A percentile compares a stretch with the other conserved stretches of the same genome.
Conservation (phyloP, 768 basidiomycete genomes). For the button mushroom (Agaricus bisporus) region DNA sequence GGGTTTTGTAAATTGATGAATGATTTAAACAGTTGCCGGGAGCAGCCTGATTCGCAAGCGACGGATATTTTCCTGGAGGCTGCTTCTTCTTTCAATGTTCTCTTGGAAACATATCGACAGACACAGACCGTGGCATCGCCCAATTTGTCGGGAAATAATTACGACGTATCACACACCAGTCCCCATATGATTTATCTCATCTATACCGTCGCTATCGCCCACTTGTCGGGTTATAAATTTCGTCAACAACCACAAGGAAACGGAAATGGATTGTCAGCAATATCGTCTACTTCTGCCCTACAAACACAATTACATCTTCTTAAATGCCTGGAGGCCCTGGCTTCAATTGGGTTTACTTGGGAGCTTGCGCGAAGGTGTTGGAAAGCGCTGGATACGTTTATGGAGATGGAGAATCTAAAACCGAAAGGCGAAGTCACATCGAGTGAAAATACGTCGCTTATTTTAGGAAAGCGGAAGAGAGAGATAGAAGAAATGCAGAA, state of each 20-base stretch:
- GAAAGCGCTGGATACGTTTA: slow-evolving; percentile 19
- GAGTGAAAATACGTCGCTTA: slow-evolving; percentile 1
- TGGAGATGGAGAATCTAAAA: slow-evolving; percentile 19
- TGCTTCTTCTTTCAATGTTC: slow-evolving; percentile 22
- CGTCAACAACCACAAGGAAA: slow-evolving; percentile 11
- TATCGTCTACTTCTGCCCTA: slow-evolving; percentile 16
- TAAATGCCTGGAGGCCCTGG: slow-evolving; percentile 23
- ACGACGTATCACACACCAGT: slow-evolving; percentile 14
- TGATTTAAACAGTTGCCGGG: slow-evolving; percentile 13
- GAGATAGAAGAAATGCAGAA: slow-evolving; percentile 2
- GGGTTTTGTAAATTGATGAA: not conserved
- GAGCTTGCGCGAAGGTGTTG: slow-evolving; percentile 21
- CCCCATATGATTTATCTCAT: slow-evolving; percentile 20
- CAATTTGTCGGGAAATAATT: not conserved
- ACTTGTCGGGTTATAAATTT: slow-evolving; percentile 13
- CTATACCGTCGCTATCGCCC: slow-evolving; percentile 17
- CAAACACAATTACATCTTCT: slow-evolving; percentile 23
- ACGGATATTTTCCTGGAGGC: slow-evolving; percentile 17
- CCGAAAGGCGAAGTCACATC: slow-evolving; percentile 2
- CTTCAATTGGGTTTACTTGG: slow-evolving; percentile 21
- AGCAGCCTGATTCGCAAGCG: slow-evolving; percentile 12
- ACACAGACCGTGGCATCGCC: not conserved
- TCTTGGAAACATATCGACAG: slow-evolving; percentile 21
- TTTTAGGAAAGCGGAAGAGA: slow-evolving; percentile 9
- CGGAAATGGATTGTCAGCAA: not conserved